phyloP scores from a whole-genome alignment of 495 filamentous ascomycete species.

The Neurospora sp. region DNA sequence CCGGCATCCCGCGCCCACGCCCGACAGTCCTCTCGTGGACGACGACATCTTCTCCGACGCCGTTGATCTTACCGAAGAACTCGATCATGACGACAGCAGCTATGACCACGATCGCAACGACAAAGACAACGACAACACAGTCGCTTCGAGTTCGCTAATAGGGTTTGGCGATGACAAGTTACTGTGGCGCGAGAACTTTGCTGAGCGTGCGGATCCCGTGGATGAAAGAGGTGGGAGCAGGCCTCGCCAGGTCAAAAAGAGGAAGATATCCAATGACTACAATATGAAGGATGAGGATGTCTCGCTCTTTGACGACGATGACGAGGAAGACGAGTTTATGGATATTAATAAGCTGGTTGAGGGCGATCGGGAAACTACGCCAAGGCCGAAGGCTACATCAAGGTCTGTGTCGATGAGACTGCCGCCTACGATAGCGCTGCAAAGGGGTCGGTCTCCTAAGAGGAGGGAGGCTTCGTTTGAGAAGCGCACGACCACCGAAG shows the following conservation, averaged over 20 bases:
- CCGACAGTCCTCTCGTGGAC: conserved; percentile 5
- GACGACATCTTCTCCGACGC: conserved; percentile 36
- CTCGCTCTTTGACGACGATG: neutral
- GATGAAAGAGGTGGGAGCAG: neutral
- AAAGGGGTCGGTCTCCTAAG: neutral
- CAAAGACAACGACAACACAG: neutral
- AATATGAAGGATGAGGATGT: neutral
- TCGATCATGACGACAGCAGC: conserved; percentile 27
- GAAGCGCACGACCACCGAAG: neutral
- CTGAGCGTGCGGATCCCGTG: conserved; percentile 21
- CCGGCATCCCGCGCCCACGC: neutral
- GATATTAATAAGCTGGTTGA: conserved; percentile 20
- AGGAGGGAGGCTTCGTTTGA: neutral
- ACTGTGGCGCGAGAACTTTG: conserved; percentile 52
- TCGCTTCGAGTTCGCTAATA: conserved; percentile 31
- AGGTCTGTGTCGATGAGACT: neutral
- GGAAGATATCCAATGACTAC: conserved; percentile 55
- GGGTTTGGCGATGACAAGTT: conserved; percentile 33
- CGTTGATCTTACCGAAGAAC: conserved; percentile 59
- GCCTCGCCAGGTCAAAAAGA: neutral
- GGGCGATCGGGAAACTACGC: neutral
- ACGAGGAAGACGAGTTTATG: conserved; percentile 25
- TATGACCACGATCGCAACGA: conserved; percentile 6
- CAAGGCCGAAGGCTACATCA: neutral
- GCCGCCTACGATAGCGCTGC: neutral